These are phyloP conservation scores for Tuber aestivum DNA, from an alignment of 495 filamentous ascomycete genomes.

Conservation along the genomic window DNA sequence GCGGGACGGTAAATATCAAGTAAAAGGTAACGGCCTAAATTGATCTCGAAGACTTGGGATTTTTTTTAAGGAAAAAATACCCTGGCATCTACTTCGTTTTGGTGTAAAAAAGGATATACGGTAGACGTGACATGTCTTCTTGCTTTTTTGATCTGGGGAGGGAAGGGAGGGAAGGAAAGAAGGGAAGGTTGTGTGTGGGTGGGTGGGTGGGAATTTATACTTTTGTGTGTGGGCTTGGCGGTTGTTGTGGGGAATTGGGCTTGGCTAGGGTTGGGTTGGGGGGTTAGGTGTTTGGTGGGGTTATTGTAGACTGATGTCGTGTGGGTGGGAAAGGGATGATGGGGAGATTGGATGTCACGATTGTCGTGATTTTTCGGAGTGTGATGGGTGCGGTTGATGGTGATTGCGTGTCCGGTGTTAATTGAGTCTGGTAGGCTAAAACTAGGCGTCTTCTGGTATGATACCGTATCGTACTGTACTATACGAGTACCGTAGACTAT, in stretches of 20 bases:
- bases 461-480: no score
- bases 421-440: no score
- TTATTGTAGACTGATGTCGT: no score
- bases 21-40: not conserved
- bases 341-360: no score
- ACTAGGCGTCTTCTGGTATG: no score
- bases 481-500: no score
- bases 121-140: conserved; percentile 7
- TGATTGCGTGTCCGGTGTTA: no score
- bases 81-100: not conserved
- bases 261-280: not conserved
- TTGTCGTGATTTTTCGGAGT: no score
- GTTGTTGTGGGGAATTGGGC: not conserved
- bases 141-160: not conserved
- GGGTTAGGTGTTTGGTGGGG: no score
- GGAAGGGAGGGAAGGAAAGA: not conserved
- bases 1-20: not conserved
- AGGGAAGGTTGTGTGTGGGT: not conserved
- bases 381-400: no score
- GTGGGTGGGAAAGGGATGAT: no score
- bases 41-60: not conserved
- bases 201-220: not conserved
- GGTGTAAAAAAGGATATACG: not conserved
- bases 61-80: no score
- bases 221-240: not conserved